Percentiles rank a stretch among this genome's conserved stretches.
Evolutionary conservation across 192 early-diverging fungal genomes (phyloP).

Genomic region (Backusella tuberculispora): DNA sequence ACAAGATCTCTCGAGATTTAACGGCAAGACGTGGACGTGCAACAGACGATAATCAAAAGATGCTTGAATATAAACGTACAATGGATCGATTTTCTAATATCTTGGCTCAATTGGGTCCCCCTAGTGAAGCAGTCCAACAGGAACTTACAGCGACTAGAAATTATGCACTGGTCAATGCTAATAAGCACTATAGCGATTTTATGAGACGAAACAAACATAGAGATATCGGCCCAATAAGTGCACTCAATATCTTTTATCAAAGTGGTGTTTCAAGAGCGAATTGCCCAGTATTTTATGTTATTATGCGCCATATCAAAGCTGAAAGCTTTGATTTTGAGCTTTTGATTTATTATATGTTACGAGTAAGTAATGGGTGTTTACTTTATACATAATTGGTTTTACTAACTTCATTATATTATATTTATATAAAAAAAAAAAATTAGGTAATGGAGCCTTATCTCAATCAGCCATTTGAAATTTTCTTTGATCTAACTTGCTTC

Average conservation of each 20-base stretch:
- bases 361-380: conserved; percentile 39
- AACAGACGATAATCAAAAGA: conserved; percentile 14
- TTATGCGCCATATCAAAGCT: conserved; percentile 67
- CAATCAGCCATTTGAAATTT: conserved; percentile 73
- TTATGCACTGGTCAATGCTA: conserved; percentile 26
- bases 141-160: conserved; percentile 41
- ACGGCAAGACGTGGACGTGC: conserved; percentile 49
- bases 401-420: not conserved
- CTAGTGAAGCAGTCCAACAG: conserved; percentile 55
- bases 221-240: conserved; percentile 59
- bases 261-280: conserved; percentile 71
- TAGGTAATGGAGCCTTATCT: conserved; percentile 66
- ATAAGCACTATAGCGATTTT: conserved; percentile 61
- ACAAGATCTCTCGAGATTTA: conserved; percentile 68
- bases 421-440: not conserved
- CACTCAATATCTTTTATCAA: conserved; percentile 76
- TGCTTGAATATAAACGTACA: conserved; percentile 44
- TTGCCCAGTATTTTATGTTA: conserved; percentile 83
- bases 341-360: conserved; percentile 73
- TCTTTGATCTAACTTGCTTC: conserved; percentile 81
- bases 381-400: not conserved
- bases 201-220: conserved; percentile 67
- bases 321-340: conserved; percentile 84
- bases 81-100: conserved; percentile 82
- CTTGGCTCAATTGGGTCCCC: conserved; percentile 84